These are phyloP conservation scores for Lunularia cruciata DNA, from an alignment of 225 moss, liverwort and hornwort genomes.

Conservation along the genomic window DNA sequence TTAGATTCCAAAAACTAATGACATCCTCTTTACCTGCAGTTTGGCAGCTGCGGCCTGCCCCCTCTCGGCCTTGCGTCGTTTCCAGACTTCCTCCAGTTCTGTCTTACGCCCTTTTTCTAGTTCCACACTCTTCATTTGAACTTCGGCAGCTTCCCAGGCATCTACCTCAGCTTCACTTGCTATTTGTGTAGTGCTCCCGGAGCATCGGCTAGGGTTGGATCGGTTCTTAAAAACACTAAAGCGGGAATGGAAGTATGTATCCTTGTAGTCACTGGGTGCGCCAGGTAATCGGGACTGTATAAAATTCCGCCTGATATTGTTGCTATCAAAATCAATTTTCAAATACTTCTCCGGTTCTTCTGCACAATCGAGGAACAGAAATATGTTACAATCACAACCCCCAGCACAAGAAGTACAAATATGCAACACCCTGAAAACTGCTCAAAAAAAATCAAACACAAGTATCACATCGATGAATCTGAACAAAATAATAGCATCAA, in stretches of 20 bases:
- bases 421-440: too few relatives aligned
- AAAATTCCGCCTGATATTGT: conserved; percentile 55
- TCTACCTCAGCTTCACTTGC: conserved; percentile 46
- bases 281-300: conserved; percentile 66
- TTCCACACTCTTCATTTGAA: conserved; percentile 58
- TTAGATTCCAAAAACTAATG: too few relatives aligned
- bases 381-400: too few relatives aligned
- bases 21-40: conserved; percentile 36
- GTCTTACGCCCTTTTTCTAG: conserved; percentile 63
- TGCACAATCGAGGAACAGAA: conserved; percentile 14
- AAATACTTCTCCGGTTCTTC: conserved; percentile 27
- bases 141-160: conserved; percentile 86
- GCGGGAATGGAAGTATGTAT: conserved; percentile 87
- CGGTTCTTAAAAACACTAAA: conserved; percentile 73
- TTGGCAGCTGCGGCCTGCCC: conserved; percentile 69
- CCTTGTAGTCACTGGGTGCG: conserved; percentile 76
- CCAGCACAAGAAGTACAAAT: too few relatives aligned
- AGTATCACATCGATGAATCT: too few relatives aligned
- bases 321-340: conserved; percentile 31
- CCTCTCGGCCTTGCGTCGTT: conserved; percentile 51
- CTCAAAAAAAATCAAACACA: too few relatives aligned
- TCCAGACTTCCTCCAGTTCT: conserved; percentile 65
- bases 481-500: too few relatives aligned
- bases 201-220: conserved; percentile 50
- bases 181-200: conserved; percentile 21